phyloP scores from a whole-genome alignment of 495 filamentous ascomycete species.

The Thermochaetoides thermophila region DNA sequence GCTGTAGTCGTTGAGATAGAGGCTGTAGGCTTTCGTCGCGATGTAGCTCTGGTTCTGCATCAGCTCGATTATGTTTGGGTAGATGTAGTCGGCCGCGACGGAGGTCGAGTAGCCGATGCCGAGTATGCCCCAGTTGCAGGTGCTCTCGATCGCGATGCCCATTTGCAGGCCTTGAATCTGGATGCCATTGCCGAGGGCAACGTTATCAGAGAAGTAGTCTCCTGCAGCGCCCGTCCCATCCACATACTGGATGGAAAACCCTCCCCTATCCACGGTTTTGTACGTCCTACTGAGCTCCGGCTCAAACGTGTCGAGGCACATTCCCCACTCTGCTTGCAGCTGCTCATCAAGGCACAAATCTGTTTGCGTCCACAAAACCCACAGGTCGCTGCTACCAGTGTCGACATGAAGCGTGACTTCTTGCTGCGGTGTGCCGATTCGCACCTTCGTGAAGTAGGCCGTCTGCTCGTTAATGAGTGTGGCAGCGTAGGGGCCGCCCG shows the following conservation, averaged over 20 bases:
- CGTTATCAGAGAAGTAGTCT: constrained; percentile 64
- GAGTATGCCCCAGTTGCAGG: constrained; percentile 57
- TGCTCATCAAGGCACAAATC: constrained; percentile 18
- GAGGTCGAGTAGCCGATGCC: constrained; percentile 72
- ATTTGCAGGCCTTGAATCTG: constrained; percentile 52
- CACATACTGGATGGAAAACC: constrained; percentile 75
- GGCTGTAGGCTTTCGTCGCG: constrained; percentile 62
- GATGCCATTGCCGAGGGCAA: constrained; percentile 46
- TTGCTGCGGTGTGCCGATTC: constrained; percentile 56
- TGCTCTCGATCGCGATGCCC: constrained; percentile 60
- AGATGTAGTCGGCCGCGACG: constrained; percentile 49
- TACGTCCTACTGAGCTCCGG: constrained; percentile 49
- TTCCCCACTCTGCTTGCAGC: constrained; percentile 17
- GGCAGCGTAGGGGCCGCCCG: constrained; percentile 1
- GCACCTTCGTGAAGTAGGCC: constrained; percentile 47
- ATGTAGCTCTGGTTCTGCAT: constrained; percentile 55
- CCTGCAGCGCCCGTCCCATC: constrained; percentile 57
- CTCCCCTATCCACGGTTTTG: constrained; percentile 36
- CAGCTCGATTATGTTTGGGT: constrained; percentile 59
- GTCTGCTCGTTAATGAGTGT: constrained; percentile 3
- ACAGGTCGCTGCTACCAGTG: constrained; percentile 80
- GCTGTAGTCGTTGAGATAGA: constrained; percentile 70
- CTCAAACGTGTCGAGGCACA: constrained; percentile 21
- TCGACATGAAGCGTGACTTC: constrained; percentile 51
- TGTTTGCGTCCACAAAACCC: constrained; percentile 35